Percentiles rank a stretch among this genome's conserved stretches.
Conservation (phyloP, 2,329 filamentous ascomycete species). For the Ophiostoma ulmi region DNA sequence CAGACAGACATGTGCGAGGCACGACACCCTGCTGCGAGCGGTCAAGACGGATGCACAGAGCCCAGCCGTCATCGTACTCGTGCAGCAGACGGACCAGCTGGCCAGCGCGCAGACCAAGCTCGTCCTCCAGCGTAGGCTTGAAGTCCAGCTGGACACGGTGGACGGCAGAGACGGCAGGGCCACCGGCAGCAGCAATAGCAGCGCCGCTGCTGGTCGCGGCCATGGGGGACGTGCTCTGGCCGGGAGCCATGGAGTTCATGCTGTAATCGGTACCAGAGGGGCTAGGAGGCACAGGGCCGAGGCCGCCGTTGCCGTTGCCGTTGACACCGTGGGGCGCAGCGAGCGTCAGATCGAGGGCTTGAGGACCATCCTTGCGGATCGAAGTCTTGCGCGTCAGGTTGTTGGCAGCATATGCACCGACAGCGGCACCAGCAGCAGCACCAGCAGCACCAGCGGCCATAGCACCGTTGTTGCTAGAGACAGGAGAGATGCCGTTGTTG, state of each 20-base stretch:
- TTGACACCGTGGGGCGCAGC: slow-evolving; percentile 33
- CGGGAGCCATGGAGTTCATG: slow-evolving; percentile 49
- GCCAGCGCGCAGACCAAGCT: slow-evolving; percentile 74
- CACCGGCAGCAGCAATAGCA: slow-evolving; percentile 58
- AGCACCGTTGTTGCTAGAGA: slow-evolving; percentile 25
- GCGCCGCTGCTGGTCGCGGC: slow-evolving; percentile 46
- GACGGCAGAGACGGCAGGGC: slow-evolving; percentile 59
- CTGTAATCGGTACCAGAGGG: slow-evolving; percentile 61
- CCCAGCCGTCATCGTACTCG: slow-evolving; percentile 98
- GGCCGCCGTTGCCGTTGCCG: slow-evolving; percentile 25
- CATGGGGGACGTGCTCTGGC: slow-evolving; percentile 44
- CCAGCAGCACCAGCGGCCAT: slow-evolving; percentile 22
- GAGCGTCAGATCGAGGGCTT: slow-evolving; percentile 52
- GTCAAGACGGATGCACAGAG: slow-evolving; percentile 86
- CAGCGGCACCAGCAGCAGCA: slow-evolving; percentile 39
- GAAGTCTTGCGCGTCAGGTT: slow-evolving; percentile 51
- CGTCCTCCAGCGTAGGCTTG: slow-evolving; percentile 85
- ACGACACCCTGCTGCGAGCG: slow-evolving; percentile 88
- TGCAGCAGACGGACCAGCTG: slow-evolving; percentile 84
- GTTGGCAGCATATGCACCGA: slow-evolving; percentile 38
- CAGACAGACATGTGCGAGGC: slow-evolving; percentile 87
- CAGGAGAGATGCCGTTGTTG: slow-evolving; percentile 30
- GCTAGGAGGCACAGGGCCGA: slow-evolving; percentile 46
- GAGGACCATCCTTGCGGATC: slow-evolving; percentile 49
- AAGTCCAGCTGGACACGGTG: slow-evolving; percentile 95